phyloP scores from a whole-genome alignment of 306 rosid genomes.

The Lablab purpureus region DNA sequence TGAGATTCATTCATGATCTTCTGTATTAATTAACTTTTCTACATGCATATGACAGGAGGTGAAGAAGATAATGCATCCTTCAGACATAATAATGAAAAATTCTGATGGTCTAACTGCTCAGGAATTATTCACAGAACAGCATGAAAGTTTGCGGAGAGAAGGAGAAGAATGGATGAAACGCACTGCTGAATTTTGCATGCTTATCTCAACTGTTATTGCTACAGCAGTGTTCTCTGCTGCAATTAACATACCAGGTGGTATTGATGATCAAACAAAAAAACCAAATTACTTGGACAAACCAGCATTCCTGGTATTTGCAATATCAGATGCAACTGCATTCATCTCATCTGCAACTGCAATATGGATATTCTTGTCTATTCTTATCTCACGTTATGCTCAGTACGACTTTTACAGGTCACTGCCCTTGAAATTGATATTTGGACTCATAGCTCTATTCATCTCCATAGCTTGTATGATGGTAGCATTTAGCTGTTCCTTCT shows the following conservation, averaged over 20 bases:
- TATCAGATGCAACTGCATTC: conserved; percentile 58
- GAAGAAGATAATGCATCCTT: conserved; percentile 49
- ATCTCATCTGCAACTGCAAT: conserved; percentile 55
- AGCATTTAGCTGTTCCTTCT: conserved; percentile 54
- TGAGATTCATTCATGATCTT: no score
- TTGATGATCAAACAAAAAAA: neutral
- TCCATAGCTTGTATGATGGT: conserved; percentile 58
- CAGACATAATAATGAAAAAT: conserved; percentile 38
- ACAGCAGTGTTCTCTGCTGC: conserved; percentile 52
- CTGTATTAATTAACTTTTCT: neutral
- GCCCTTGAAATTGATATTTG: conserved; percentile 59
- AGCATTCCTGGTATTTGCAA: conserved; percentile 36
- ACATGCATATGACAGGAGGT: conserved; percentile 53
- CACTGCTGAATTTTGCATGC: conserved; percentile 49
- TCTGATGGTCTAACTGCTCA: conserved; percentile 37
- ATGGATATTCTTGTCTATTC: conserved; percentile 56
- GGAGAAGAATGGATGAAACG: conserved; percentile 59
- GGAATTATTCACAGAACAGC: conserved; percentile 49
- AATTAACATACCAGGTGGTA: conserved; percentile 50
- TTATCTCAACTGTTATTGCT: conserved; percentile 51
- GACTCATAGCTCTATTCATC: conserved; percentile 48
- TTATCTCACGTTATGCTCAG: conserved; percentile 54
- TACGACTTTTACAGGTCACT: conserved; percentile 54
- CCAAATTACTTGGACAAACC: conserved; percentile 26
- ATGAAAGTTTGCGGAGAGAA: conserved; percentile 7